Evolutionary conservation across 768 basidiomycete genomes (phyloP), one percentile per base, ranked within the genome.

Genomic region (Chalciporus pseudorubinellus): DNA sequence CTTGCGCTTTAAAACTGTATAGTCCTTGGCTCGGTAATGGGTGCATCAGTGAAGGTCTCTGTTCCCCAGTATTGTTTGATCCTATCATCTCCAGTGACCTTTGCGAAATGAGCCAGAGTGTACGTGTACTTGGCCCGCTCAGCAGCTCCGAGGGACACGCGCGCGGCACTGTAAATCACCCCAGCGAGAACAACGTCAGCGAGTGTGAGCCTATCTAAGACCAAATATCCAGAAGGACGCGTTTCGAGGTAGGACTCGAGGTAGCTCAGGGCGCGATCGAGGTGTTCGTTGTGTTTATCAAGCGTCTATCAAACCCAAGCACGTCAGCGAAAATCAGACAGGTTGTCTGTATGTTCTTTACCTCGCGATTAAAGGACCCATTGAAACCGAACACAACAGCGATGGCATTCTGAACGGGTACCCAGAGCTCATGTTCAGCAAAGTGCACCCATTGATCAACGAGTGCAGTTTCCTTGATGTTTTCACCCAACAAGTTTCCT

Each of bases 361-460:
- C 60, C 49, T 61, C 51, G 18, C 22, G 53, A 29, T 4, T 52
- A 43, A 60, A 61, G 1, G 47, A 24, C 0, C 39, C 36, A 18
- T 18, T 1, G 3, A 31, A 40, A 1, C 51, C 53, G 13, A 28
- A 47, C 12, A 61, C 9, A 34, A 39, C 1, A 8, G 38, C 22
- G 12, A 36, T 22, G 38, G 34, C 10, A n/a, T 0, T 9, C 8
- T 38, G 13, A 0, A 3, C 1, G 6, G 52, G 44, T 0, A 0
- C 6, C 3, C 52, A 33, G 20, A 64, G 45, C 16, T 64, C 63
- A 1, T 46, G 45, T 18, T 64, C 62, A 8, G 45, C 50, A 40
- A 56, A 64, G 39, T 59, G 63, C 4, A 43, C 12, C 59, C 62
- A 64, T 14, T 63, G 63, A 47, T 64, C 59, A 7, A 64, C 29